Conservation (phyloP, 192 early-diverging fungal genomes). For the Podila clonocystis region DNA sequence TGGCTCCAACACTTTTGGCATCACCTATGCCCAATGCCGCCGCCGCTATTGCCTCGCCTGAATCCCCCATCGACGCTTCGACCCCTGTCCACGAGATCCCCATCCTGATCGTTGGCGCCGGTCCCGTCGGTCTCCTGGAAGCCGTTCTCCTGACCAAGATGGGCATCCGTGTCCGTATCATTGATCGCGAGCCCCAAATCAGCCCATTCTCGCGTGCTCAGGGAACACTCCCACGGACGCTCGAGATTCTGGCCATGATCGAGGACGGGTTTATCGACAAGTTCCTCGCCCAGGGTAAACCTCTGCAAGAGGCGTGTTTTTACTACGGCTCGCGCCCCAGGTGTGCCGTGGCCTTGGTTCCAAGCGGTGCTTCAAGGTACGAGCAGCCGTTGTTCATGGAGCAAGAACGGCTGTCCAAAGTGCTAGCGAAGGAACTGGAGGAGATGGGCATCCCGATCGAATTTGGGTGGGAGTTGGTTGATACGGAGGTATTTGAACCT, state of each 20-base stretch:
- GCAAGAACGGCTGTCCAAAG: conserved; percentile 15
- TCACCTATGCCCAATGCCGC: not conserved
- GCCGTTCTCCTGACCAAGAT: conserved; percentile 44
- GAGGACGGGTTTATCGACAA: conserved; percentile 18
- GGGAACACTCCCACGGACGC: conserved; percentile 34
- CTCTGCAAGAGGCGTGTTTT: not conserved
- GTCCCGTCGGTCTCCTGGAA: conserved; percentile 30
- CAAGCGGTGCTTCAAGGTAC: conserved; percentile 4
- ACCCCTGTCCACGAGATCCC: conserved; percentile 4
- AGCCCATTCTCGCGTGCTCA: conserved; percentile 29
- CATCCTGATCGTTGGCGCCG: conserved; percentile 43
- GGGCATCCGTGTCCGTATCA: conserved; percentile 35
- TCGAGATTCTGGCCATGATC: conserved; percentile 33
- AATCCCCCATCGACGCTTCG: not conserved
- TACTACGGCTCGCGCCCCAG: conserved; percentile 5
- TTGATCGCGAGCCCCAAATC: conserved; percentile 29
- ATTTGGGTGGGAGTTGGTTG: conserved; percentile 38
- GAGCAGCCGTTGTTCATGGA: conserved; percentile 10
- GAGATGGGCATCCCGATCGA: conserved; percentile 31
- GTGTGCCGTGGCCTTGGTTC: not conserved
- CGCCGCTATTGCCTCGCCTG: not conserved
- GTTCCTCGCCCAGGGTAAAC: conserved; percentile 9
- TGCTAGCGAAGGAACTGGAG: conserved; percentile 12
- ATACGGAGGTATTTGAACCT: conserved; percentile 26
- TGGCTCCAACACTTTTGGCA: not conserved